These are phyloP conservation scores for Tolypocladium ovalisporum DNA, from an alignment of 2,329 filamentous ascomycete genomes.

Conservation along the genomic window DNA sequence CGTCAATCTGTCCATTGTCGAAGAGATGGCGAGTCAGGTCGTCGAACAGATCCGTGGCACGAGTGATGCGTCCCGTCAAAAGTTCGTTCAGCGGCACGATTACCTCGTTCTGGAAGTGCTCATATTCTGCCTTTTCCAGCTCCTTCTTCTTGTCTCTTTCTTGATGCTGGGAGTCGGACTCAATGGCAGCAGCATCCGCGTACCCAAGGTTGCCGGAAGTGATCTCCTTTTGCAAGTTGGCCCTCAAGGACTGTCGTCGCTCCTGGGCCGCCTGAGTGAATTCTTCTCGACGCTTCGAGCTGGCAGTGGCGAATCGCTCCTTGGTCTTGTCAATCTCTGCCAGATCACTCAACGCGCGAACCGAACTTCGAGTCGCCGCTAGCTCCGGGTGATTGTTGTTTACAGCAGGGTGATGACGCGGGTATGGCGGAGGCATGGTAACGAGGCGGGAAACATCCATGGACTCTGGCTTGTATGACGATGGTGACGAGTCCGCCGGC, in stretches of 20 bases:
- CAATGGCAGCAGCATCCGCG: constrained; percentile 70
- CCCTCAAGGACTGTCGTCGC: constrained; percentile 53
- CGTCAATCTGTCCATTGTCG: constrained; percentile 49
- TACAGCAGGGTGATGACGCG: constrained; percentile 86
- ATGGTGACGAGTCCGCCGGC: constrained; percentile 30
- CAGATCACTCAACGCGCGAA: constrained; percentile 65
- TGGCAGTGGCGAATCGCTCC: constrained; percentile 45
- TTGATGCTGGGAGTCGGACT: constrained; percentile 60
- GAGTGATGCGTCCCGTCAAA: constrained; percentile 62
- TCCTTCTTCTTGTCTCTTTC: constrained; percentile 62
- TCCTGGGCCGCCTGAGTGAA: constrained; percentile 36
- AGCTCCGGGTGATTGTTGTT: constrained; percentile 93
- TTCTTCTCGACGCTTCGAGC: constrained; percentile 47
- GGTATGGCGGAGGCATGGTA: constrained; percentile 86
- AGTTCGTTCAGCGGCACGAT: constrained; percentile 77
- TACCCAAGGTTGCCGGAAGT: constrained; percentile 69
- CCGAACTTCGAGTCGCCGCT: constrained; percentile 61
- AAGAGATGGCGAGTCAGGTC: constrained; percentile 63
- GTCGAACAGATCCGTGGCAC: constrained; percentile 67
- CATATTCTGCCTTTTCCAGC: constrained; percentile 69
- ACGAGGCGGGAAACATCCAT: constrained; percentile 87
- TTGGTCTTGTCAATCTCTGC: constrained; percentile 61
- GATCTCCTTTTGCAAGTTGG: constrained; percentile 70
- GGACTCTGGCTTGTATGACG: constrained; percentile 37
- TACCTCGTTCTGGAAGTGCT: constrained; percentile 71